A percentile compares a stretch with the other conserved stretches of the same genome.
Conservation (phyloP, 805 yeast genomes). For the Sugiyamaella americana region DNA sequence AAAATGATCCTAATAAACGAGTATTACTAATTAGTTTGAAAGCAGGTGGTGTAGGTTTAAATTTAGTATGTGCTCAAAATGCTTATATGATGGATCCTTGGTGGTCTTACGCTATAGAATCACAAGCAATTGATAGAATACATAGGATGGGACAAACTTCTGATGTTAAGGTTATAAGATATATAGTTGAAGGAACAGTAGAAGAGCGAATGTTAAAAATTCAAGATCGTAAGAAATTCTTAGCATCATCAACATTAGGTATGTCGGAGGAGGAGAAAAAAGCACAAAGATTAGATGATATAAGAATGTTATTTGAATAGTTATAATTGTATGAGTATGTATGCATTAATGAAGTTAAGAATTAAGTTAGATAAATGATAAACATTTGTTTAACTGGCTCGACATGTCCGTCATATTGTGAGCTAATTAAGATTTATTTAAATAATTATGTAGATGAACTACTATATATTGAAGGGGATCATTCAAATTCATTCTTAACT, state of each 20-base stretch:
- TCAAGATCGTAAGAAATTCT: constrained; percentile 63
- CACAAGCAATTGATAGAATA: constrained; percentile 85
- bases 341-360: neutral
- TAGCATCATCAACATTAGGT: constrained; percentile 29
- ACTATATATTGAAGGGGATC: too few relatives aligned
- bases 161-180: constrained; percentile 67
- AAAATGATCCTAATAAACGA: constrained; percentile 28
- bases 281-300: constrained; percentile 32
- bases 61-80: constrained; percentile 73
- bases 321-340: neutral
- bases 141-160: constrained; percentile 84
- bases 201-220: constrained; percentile 85
- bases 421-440: too few relatives aligned
- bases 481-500: too few relatives aligned
- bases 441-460: too few relatives aligned
- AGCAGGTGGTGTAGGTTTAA: constrained; percentile 93
- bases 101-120: constrained; percentile 93
- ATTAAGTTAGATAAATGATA: too few relatives aligned
- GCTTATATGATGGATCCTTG: constrained; percentile 95
- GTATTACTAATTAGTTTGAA: constrained; percentile 69
- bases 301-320: constrained; percentile 30
- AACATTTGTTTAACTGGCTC: too few relatives aligned
- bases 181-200: constrained; percentile 74
- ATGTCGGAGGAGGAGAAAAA: constrained; percentile 34
- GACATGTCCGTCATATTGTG: too few relatives aligned